phyloP scores from a whole-genome alignment of 495 filamentous ascomycete species.

The Penicillium manginii region DNA sequence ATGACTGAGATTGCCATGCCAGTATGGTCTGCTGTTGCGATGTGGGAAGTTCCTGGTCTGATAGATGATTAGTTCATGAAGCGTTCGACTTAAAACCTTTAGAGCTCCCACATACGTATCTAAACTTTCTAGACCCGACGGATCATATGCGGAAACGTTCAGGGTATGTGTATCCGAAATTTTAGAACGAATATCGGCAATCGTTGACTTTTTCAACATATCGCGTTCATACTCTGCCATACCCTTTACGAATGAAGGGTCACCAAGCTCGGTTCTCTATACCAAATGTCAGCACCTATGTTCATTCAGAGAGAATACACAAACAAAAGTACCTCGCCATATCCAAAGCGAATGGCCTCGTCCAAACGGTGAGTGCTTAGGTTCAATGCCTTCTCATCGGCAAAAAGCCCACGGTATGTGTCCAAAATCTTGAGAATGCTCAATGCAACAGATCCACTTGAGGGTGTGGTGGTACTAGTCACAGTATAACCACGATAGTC shows the following conservation, averaged over 20 bases:
- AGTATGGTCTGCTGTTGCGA: slow-evolving; percentile 67
- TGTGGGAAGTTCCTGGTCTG: slow-evolving; percentile 73
- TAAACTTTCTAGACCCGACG: slow-evolving; percentile 60
- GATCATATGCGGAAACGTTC: slow-evolving; percentile 72
- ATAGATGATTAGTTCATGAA: background rate
- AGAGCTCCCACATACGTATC: slow-evolving; percentile 50
- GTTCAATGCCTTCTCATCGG: slow-evolving; percentile 51
- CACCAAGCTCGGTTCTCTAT: slow-evolving; percentile 69
- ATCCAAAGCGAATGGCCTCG: slow-evolving; percentile 86
- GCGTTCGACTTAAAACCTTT: too few relatives aligned
- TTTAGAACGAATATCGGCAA: slow-evolving; percentile 58
- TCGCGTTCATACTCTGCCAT: slow-evolving; percentile 64
- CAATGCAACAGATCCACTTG: slow-evolving; percentile 71
- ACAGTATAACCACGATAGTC: slow-evolving; percentile 73
- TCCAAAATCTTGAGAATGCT: slow-evolving; percentile 77
- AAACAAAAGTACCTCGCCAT: slow-evolving; percentile 58
- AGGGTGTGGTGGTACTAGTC: slow-evolving; percentile 69
- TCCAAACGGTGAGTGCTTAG: slow-evolving; percentile 77
- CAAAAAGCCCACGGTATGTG: slow-evolving; percentile 66
- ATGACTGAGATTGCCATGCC: slow-evolving; percentile 76
- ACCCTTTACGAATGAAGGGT: slow-evolving; percentile 71
- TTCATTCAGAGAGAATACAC: background rate
- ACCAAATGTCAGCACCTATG: slow-evolving; percentile 3
- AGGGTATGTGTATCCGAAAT: slow-evolving; percentile 73
- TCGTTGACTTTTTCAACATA: slow-evolving; percentile 66